Conservation (phyloP, 306 rosid genomes). For the Chamaecrista fasciculata region DNA sequence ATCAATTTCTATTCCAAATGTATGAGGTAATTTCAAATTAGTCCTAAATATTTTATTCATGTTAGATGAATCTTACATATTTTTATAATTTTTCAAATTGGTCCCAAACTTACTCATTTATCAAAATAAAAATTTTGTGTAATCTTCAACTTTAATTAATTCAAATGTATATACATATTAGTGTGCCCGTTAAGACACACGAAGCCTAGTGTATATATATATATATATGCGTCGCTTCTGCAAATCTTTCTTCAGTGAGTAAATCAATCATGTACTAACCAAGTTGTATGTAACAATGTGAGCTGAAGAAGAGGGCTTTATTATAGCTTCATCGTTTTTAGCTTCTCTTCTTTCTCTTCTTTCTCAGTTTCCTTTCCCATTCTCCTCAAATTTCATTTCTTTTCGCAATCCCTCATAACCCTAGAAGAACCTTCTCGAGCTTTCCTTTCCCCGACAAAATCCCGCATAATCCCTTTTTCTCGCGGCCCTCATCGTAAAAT, state of each 20-base stretch:
- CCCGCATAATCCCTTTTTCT: not conserved
- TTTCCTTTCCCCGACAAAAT: not conserved
- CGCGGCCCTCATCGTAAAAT: not conserved
- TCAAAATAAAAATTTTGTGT: no score
- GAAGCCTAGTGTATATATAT: not conserved
- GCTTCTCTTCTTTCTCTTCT: not conserved
- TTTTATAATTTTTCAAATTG: no score
- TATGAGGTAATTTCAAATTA: no score
- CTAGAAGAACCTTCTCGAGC: not conserved
- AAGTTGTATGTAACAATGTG: not conserved
- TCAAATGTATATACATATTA: no score
- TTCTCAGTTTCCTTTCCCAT: not conserved
- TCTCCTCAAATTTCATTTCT: not conserved
- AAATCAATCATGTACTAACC: not conserved
- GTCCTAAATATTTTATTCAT: no score
- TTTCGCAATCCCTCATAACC: not conserved
- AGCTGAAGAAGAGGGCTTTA: not conserved
- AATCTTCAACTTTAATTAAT: no score
- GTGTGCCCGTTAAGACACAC: no score
- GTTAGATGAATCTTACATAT: no score
- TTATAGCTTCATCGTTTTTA: not conserved
- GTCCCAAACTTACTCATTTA: no score
- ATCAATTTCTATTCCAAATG: no score
- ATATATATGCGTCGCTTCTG: not conserved
- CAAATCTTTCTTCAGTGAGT: not conserved